Conservation (phyloP, 106 monocot genomes). For the Phalaenopsis equestris region DNA sequence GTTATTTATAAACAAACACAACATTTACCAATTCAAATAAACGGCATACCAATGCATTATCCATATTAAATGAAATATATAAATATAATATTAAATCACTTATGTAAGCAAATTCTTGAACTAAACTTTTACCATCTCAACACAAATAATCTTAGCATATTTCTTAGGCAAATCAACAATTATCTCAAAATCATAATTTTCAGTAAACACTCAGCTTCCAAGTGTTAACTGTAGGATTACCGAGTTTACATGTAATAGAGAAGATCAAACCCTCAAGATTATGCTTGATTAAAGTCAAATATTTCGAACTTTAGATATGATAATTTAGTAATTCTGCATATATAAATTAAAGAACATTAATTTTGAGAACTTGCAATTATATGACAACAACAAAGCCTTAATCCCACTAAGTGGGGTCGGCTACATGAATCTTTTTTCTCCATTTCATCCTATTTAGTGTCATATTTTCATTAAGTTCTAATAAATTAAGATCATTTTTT, state of each 20-base stretch:
- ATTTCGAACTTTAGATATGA: neutral
- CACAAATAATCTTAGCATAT: neutral
- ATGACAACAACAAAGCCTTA: too few species aligned
- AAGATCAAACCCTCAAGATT: neutral
- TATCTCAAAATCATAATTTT: neutral
- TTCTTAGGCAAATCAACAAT: neutral
- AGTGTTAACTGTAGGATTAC: neutral
- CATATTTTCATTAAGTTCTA: too few species aligned
- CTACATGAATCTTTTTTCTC: too few species aligned
- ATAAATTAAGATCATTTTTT: too few species aligned
- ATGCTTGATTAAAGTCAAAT: neutral
- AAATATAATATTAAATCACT: too few species aligned
- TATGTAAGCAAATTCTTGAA: neutral
- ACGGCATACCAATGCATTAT: neutral
- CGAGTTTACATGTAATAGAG: neutral
- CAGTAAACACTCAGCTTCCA: neutral
- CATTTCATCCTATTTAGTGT: too few species aligned
- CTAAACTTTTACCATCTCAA: neutral
- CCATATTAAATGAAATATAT: neutral
- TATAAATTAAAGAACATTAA: neutral
- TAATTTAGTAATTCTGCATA: neutral
- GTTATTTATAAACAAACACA: too few species aligned
- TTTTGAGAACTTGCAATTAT: too few species aligned
- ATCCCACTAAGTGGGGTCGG: too few species aligned
- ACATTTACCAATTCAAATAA: neutral